phyloP scores from a whole-genome alignment of 2,329 filamentous ascomycete species.

The Beauveria sp. region DNA sequence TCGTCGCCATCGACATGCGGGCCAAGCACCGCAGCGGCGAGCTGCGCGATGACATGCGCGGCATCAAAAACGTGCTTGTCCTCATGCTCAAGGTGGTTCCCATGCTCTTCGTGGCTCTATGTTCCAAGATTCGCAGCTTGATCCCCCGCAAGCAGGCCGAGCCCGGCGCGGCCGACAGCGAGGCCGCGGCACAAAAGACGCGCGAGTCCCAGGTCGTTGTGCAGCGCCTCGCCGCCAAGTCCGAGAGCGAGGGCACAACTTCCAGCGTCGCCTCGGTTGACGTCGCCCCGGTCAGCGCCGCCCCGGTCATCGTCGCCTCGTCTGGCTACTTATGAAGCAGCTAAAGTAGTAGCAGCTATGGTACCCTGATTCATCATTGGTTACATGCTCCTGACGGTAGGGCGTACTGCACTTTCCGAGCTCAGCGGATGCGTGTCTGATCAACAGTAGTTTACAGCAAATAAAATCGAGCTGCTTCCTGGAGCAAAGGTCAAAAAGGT shows the following conservation, averaged over 20 bases:
- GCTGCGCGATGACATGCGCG: background rate
- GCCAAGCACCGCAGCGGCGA: slow-evolving; percentile 3
- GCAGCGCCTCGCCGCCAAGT: background rate
- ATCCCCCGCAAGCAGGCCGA: background rate
- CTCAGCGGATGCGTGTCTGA: background rate
- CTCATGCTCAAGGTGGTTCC: background rate
- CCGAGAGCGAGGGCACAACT: background rate
- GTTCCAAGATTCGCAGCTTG: background rate
- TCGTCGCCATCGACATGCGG: background rate
- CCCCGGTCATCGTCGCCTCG: background rate
- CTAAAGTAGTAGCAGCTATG: too few relatives aligned
- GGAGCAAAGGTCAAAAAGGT: background rate
- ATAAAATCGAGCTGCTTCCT: background rate
- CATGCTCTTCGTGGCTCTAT: background rate
- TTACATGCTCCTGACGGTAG: background rate
- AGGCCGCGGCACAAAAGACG: background rate
- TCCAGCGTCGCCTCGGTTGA: background rate
- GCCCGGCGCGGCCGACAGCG: background rate
- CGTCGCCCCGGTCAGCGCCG: too few relatives aligned
- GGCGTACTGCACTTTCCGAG: background rate
- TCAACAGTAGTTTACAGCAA: background rate
- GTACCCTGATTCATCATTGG: background rate
- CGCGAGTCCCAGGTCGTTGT: background rate
- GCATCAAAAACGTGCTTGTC: background rate
- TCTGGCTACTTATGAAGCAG: background rate